Evolutionary conservation across 2,329 filamentous ascomycete species (phyloP).

Genomic region (Aureobasidium pullulans): DNA sequence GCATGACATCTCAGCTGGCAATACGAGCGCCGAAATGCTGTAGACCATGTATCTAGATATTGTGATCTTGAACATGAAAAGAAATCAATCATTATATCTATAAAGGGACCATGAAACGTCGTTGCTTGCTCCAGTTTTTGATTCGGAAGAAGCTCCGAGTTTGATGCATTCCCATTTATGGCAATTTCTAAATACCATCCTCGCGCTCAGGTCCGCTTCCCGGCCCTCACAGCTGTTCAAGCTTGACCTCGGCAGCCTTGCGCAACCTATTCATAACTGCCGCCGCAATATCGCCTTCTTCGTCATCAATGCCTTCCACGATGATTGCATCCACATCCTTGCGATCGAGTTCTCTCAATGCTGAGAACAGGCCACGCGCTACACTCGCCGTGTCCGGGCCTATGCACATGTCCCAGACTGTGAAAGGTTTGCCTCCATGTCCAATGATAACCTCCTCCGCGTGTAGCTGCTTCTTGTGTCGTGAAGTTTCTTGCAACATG

Average conservation of each 20-base stretch:
- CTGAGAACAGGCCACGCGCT: conserved; percentile 80
- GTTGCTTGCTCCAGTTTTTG: neutral
- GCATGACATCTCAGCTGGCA: no score
- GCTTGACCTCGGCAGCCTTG: conserved; percentile 39
- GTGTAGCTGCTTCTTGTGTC: neutral
- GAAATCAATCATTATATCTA: no score
- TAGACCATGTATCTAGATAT: no score
- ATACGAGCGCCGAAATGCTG: no score
- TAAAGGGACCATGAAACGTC: neutral
- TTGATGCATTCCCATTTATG: neutral
- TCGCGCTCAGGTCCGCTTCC: neutral
- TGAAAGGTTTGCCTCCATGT: neutral
- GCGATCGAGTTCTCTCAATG: conserved; percentile 76
- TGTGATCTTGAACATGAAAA: no score
- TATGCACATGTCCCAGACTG: conserved; percentile 62
- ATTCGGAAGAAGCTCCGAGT: neutral
- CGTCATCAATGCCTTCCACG: conserved; percentile 74
- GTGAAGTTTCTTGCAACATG: conserved; percentile 7
- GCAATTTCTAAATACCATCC: neutral
- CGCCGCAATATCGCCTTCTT: conserved; percentile 70
- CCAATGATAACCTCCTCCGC: neutral
- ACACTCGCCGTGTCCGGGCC: conserved; percentile 65
- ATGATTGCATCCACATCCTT: conserved; percentile 74
- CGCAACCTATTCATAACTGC: conserved; percentile 49
- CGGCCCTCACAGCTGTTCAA: neutral